Evolutionary conservation across 1,139 yeast genomes (phyloP), one percentile per base, ranked within the genome.

Genomic region (Lodderomyces beijingensis): DNA sequence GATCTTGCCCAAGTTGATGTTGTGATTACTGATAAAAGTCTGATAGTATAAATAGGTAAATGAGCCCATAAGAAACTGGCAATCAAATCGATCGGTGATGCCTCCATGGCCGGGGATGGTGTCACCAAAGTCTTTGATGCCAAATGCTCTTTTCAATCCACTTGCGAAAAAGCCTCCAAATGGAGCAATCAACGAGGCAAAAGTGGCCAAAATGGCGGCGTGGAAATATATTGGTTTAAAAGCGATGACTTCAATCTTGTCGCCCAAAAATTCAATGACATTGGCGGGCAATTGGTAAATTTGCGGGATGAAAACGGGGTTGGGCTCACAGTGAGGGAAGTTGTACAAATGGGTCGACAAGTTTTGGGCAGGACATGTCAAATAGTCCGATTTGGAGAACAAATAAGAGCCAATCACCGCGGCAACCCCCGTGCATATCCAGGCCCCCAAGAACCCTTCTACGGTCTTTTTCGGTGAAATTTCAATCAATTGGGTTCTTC

Each of bases 111-210:
- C 99, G 18, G 49, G 71, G 50, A 65, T 43, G 42, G 67, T 51
- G 42, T 54, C 57, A 53, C 66, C 55, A 47, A 55, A 44, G 46
- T 59, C 53, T 44, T 72, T 65, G 38, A 89, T 89, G 50, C 93
- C 85, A 64, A 91, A 89, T n/a, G 97, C 88, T 59, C 99, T 79
- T 65, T 91, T 91, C 49, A 93, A 71, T 10, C 98, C 99, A 32
- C 95, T 83, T 3, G 98, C 98, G 50, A 91, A 91, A 58, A 91
- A 91, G 1, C 99, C 99, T 34, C 99, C 99, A 55, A 91, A 91
- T 38, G 99, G 99, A 2, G 99, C 99, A 57, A 91, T 83, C 44
- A 93, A 71, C 1, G 97, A 89, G 6, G 99, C 98, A 70, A 93
- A 91, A 3, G 95, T 83, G 9, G 96, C 94, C 45, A 91, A 66